Base-by-base conservation (phyloP, 352 stramenopile species). In the Hyaloperonospora brassicae region DNA sequence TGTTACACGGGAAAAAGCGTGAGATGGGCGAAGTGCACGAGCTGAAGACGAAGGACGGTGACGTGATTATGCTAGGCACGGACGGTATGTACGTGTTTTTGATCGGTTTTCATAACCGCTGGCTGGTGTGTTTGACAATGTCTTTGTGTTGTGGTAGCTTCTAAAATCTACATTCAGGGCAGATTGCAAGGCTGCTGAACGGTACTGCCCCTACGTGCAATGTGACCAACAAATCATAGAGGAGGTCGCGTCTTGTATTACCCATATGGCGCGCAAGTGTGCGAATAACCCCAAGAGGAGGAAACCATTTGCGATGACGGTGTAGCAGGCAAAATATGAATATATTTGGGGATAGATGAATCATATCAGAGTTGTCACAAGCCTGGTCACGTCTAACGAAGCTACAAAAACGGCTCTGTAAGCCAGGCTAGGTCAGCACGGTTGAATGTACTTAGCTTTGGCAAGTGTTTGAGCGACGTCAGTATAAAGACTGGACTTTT, bases 1-100 rank as follows among this genome's bases (percentile, higher is more conserved):
- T n/a, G n/a, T n/a, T n/a, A n/a, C n/a, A n/a, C n/a, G n/a, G n/a
- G n/a, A n/a, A n/a, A n/a, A n/a, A 93, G 81, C 92, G 93, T 12
- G 79, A 90, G 25, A 87, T 97, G 64, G 90, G 87, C 3, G 84
- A 95, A 41, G 81, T n/a, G 21, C 77, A 97, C 4, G 84, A 96
- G 59, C 62, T 96, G 2, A 50, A 86, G 49, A 80, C 92, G 23
- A 68, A 88, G 31, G 72, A 79, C 91, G 92, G 36, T 39, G 95
- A 98, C 55, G 55, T 98, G 25, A 68, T 98, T 24, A 68, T 98
- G 21, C 78, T 96, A n/a, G 95, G 87, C 62, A 98, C 89, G 2
- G 95, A 98, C 59, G 95, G 95, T 47, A 64, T 98, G 69, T 93
- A 70, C 57, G 84, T 75, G n/a, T 1, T 14, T 49, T 11, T 35